These are phyloP conservation scores for Cutaneotrichosporon cutaneum DNA, from an alignment of 1,284 basidiomycete genomes.

Conservation along the genomic window DNA sequence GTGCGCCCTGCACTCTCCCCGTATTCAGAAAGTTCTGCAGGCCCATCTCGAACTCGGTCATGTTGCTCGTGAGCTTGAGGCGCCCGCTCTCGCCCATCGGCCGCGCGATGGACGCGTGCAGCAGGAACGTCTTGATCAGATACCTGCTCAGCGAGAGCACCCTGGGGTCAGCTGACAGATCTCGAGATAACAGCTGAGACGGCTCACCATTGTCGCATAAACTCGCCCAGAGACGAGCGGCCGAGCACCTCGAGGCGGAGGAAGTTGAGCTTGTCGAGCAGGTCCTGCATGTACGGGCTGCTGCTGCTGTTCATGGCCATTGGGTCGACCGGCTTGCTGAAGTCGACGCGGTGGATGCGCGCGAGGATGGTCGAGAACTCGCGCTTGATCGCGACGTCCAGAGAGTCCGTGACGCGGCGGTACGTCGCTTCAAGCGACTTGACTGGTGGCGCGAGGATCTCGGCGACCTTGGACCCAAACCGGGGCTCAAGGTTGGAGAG, in stretches of 20 bases:
- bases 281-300: constrained; percentile 83
- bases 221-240: constrained; percentile 68
- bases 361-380: constrained; percentile 75
- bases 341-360: constrained; percentile 78
- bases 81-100: constrained; percentile 86
- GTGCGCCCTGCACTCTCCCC: constrained; percentile 56
- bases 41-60: constrained; percentile 92
- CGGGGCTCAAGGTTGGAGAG: constrained; percentile 69
- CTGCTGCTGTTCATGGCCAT: constrained; percentile 63
- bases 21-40: constrained; percentile 70
- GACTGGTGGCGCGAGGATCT: constrained; percentile 63
- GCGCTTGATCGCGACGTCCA: constrained; percentile 70
- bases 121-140: constrained; percentile 76
- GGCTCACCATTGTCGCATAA: constrained; percentile 67
- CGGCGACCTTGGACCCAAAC: constrained; percentile 64
- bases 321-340: constrained; percentile 65
- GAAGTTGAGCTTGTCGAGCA: constrained; percentile 78
- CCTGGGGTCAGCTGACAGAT: constrained; percentile 55
- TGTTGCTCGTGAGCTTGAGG: constrained; percentile 86
- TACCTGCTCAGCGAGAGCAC: constrained; percentile 66
- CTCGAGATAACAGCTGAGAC: neutral
- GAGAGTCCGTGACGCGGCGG: constrained; percentile 65
- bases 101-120: constrained; percentile 83
- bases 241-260: constrained; percentile 72
- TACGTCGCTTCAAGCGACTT: constrained; percentile 63